Evolutionary conservation across 352 stramenopile species (phyloP), one percentile per base, ranked within the genome.

Genomic region (Pythium pyrilobum): DNA sequence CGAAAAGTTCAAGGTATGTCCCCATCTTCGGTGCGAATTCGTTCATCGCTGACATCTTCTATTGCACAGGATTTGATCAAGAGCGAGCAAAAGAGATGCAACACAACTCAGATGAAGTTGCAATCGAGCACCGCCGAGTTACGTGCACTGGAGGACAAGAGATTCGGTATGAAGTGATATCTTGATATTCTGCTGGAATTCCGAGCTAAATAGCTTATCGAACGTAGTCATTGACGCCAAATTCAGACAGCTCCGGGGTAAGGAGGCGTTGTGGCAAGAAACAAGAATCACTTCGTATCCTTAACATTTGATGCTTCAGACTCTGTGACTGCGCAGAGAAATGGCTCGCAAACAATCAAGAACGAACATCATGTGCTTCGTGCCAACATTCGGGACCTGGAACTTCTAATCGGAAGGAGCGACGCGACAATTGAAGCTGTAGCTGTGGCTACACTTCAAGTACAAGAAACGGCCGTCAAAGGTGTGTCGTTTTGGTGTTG

Each of bases 1-100:
- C 33, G 71, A 81, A 13, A 59, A 71, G 6, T 75, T 79, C 36
- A 86, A 87, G 71, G 79, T 85, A 0, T 15, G 33, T 52, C 0
- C 36, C 15, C 16, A 28, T 29, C 11, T 8, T 41, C 41, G 23
- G 20, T 25, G 15, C 31, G n/a, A 56, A 57, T 10, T 0, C 9
- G 27, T 34, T 27, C 15, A 5, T 36, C 13, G 32, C 15, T 33
- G 13, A 16, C 21, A 48, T 6, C 3, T 36, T 25, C 9, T 38
- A 3, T 4, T 7, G 31, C 6, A 49, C 20, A 89, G 77, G 60
- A 71, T 31, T 40, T 73, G 25, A 72, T 88, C 32, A 28, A 40
- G 12, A 58, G 59, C 44, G 77, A 90, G 49, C 63, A 64, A 24
- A 23, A 32, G 1, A 72, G 74, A 9, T 81, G 68, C 40, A 76